Evolutionary conservation across 1,284 basidiomycete species (phyloP).

Genomic region (Peniophora sp.): DNA sequence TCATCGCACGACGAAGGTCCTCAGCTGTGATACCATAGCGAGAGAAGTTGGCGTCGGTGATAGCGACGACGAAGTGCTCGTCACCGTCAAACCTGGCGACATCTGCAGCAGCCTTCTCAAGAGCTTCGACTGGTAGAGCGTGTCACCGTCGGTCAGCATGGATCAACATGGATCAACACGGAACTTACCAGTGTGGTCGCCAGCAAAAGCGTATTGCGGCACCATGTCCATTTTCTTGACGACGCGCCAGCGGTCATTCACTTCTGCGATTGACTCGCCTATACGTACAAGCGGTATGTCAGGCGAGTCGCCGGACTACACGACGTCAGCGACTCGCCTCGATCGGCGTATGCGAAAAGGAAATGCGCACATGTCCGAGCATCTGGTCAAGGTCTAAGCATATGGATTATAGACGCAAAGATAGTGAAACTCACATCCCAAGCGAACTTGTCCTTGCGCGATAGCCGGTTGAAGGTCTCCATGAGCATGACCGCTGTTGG

Average conservation of each 20-base stretch:
- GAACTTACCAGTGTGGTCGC: slow-evolving; percentile 50
- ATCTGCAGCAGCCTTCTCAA: slow-evolving; percentile 50
- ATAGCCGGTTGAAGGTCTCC: slow-evolving; percentile 57
- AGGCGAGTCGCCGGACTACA: slow-evolving; percentile 54
- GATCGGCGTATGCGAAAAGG: neutral
- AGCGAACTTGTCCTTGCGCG: slow-evolving; percentile 59
- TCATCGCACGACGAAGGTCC: slow-evolving; percentile 48
- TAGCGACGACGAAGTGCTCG: slow-evolving; percentile 63
- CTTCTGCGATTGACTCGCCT: slow-evolving; percentile 37
- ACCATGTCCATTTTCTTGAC: slow-evolving; percentile 62
- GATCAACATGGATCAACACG: neutral
- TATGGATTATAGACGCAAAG: neutral
- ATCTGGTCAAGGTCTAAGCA: slow-evolving; percentile 30
- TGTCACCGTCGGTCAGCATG: neutral
- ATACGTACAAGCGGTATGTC: slow-evolving; percentile 44
- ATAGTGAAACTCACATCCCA: slow-evolving; percentile 50
- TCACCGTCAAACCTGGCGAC: slow-evolving; percentile 58
- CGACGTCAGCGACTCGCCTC: neutral
- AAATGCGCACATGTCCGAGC: slow-evolving; percentile 47
- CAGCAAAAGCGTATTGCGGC: slow-evolving; percentile 60
- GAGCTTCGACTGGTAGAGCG: slow-evolving; percentile 44
- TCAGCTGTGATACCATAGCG: slow-evolving; percentile 57
- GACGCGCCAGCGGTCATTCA: slow-evolving; percentile 55
- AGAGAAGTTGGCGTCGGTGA: slow-evolving; percentile 62
- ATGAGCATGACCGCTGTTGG: slow-evolving; percentile 56